Base-by-base conservation (phyloP, 73 alveolate species). In the Stentor roeselii region DNA sequence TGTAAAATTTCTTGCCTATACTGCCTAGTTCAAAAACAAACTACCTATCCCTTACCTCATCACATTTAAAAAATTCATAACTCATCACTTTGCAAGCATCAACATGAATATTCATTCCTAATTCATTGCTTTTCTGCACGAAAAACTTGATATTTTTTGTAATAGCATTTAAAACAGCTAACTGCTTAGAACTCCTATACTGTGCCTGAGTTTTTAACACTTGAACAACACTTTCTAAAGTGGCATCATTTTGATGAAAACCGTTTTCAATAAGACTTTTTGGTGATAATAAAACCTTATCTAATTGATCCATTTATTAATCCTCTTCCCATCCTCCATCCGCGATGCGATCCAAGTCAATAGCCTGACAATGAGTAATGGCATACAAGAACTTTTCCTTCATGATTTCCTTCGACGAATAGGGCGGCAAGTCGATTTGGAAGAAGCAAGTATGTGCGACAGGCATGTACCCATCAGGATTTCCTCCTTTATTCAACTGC, bases 391-490 rank as follows among this genome's bases (percentile, higher is more conserved):
- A 83, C 87, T 93, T 95, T 75, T 89, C 95, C 87, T 91, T 90
- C 80, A 91, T 86, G 3, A 89, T 75, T 82, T 91, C 95, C 83
- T 85, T 89, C 74, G 82, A 91, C 75, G 94, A 90, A 90, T 95
- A 95, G 30, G 91, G 90, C 4, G 99, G 99, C 86, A 94, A 82
- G 84, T 95, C 99, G 36, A 95, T 60, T 39, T 91, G 88, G 94
- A 95, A 95, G 90, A 95, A 95, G 96, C 98, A 95, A 2, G 99
- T 95, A 86, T 95, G 99, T 32, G 98, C 88, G 39, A 87, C 88
- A 3, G 99, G 99, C 77, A 95, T 77, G 35, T 31, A 42, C 76
- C 86, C 80, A 61, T 89, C 95, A 30, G 80, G 80, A 32, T 67
- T 67, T 67, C 80, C 80, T 75, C 86, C 39, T 67, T 90, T 27